These are phyloP conservation scores for Fomes fomentarius DNA, from an alignment of 1,284 basidiomycete genomes.

Conservation along the genomic window DNA sequence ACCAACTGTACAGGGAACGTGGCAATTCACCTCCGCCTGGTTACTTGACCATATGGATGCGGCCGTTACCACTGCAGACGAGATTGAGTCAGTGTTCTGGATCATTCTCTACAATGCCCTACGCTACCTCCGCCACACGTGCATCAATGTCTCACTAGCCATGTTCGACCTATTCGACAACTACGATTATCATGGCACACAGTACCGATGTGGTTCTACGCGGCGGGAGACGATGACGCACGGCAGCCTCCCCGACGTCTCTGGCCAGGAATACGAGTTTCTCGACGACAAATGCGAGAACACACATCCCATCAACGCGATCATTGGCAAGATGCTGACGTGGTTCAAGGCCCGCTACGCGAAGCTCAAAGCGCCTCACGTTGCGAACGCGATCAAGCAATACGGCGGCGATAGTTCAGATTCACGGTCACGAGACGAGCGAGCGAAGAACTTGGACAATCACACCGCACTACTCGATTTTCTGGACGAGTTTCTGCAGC, in stretches of 20 bases:
- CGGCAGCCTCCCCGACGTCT: background rate
- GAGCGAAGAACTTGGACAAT: background rate
- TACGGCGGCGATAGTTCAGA: no score
- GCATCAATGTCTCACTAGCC: background rate
- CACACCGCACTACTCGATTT: background rate
- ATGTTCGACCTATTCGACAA: conserved; percentile 4
- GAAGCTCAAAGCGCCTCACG: background rate
- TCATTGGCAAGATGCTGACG: background rate
- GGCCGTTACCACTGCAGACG: conserved; percentile 5
- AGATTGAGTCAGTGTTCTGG: conserved; percentile 16
- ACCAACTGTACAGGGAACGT: conserved; percentile 11
- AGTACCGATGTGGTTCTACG: background rate
- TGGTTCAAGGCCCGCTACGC: background rate
- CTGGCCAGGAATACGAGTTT: background rate
- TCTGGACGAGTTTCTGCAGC: background rate
- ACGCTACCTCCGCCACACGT: conserved; percentile 9
- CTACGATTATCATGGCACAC: background rate
- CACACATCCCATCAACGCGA: background rate
- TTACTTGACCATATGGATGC: conserved; percentile 1
- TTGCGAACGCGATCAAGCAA: background rate
- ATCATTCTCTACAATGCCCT: conserved; percentile 7
- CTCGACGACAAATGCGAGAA: background rate
- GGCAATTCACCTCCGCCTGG: conserved; percentile 11
- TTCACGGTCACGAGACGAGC: no score
- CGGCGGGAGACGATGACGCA: background rate